phyloP scores from a whole-genome alignment of 2,329 filamentous ascomycete genomes.

The Pseudovirgaria hyperparasitica region DNA sequence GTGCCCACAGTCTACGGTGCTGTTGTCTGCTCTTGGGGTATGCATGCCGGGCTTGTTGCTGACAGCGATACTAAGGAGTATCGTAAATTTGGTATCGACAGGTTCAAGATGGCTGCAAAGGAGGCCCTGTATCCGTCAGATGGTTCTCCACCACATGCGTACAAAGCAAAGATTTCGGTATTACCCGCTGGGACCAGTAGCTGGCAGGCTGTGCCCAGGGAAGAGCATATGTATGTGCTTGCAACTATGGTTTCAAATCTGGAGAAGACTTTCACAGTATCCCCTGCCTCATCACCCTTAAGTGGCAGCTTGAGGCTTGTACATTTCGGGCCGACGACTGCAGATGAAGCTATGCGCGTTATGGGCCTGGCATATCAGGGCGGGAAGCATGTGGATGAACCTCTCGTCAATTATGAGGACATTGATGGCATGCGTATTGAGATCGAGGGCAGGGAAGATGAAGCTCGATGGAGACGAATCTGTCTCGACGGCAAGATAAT shows the following conservation, averaged over 20 bases:
- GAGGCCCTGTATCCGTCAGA: conserved; percentile 53
- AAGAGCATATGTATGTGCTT: conserved; percentile 63
- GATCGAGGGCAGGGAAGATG: conserved; percentile 44
- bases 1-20: conserved; percentile 46
- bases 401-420: conserved; percentile 54
- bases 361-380: conserved; percentile 53
- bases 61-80: conserved; percentile 80
- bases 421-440: conserved; percentile 55
- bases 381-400: conserved; percentile 42
- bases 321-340: conserved; percentile 56
- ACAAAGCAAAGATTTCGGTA: conserved; percentile 40
- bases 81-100: conserved; percentile 59
- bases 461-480: conserved; percentile 67
- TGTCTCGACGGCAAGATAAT: conserved; percentile 91
- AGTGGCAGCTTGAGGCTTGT: conserved; percentile 61
- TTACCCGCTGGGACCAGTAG: conserved; percentile 12
- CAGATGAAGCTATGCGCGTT: conserved; percentile 58
- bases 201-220: conserved; percentile 25
- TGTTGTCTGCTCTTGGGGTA: conserved; percentile 80
- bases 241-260: conserved; percentile 67
- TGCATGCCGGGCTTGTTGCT: conserved; percentile 79
- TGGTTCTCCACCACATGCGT: conserved; percentile 41
- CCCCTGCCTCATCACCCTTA: conserved; percentile 56
- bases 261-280: conserved; percentile 72
- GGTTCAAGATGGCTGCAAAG: conserved; percentile 75